These are phyloP conservation scores for Capsella rubella DNA, from an alignment of 441 rosid species.

Conservation along the genomic window DNA sequence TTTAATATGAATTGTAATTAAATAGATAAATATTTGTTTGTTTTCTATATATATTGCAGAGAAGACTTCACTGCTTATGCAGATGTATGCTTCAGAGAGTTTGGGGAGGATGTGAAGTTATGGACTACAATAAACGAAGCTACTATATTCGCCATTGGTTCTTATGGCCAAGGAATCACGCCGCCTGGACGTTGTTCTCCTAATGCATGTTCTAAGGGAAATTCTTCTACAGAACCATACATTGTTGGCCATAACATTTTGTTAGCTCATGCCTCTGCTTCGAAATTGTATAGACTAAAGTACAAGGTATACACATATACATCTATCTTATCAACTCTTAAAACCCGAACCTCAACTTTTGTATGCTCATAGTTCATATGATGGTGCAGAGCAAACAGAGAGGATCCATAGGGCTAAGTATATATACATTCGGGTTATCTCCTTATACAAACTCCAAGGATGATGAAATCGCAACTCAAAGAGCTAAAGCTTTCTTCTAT, in stretches of 20 bases:
- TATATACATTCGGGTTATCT: conserved; percentile 43
- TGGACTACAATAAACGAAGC: conserved; percentile 85
- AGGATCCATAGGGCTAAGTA: conserved; percentile 62
- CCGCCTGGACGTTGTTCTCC: conserved; percentile 70
- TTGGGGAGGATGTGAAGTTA: conserved; percentile 64
- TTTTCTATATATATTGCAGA: conserved; percentile 24
- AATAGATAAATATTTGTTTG: background rate
- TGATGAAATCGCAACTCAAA: conserved; percentile 61
- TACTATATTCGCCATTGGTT: conserved; percentile 53
- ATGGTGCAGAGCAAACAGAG: conserved; percentile 60
- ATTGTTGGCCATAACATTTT: conserved; percentile 65
- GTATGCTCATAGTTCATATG: background rate
- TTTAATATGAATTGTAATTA: background rate
- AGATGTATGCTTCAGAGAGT: conserved; percentile 70
- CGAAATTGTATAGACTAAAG: conserved; percentile 58
- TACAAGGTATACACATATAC: conserved; percentile 51
- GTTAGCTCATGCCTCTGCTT: conserved; percentile 75
- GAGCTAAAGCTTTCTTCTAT: conserved; percentile 54
- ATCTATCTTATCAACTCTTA: background rate
- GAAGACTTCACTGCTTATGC: conserved; percentile 70
- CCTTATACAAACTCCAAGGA: conserved; percentile 58
- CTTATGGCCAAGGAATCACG: conserved; percentile 56
- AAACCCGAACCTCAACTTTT: background rate
- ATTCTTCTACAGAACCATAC: conserved; percentile 76
- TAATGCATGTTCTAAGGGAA: conserved; percentile 52